Percentiles rank a stretch among this genome's conserved stretches.
These are phyloP conservation scores for Ambrosia trifida DNA, from an alignment of 129 eudicot species.

Conservation along the genomic window DNA sequence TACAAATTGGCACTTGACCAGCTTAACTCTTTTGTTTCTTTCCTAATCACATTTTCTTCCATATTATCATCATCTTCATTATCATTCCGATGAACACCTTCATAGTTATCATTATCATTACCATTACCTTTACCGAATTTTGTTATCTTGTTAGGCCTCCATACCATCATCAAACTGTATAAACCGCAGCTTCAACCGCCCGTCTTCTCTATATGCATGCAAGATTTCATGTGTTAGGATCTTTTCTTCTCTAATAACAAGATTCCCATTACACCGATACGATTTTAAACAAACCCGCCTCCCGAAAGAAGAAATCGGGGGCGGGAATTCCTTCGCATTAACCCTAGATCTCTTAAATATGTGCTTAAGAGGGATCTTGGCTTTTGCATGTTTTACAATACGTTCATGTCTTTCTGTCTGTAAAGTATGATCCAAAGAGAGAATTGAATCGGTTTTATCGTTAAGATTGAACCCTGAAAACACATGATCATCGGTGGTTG, in stretches of 20 bases:
- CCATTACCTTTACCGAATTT: slow-evolving; percentile 13
- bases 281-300: slow-evolving; percentile 66
- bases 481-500: neutral
- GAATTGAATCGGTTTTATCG: slow-evolving; percentile 25
- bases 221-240: slow-evolving; percentile 58
- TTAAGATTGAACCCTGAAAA: slow-evolving; percentile 52
- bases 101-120: neutral
- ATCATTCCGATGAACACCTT: neutral
- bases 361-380: slow-evolving; percentile 13
- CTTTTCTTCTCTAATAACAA: slow-evolving; percentile 64
- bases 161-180: slow-evolving; percentile 62
- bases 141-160: slow-evolving; percentile 33
- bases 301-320: slow-evolving; percentile 83
- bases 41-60: slow-evolving; percentile 34
- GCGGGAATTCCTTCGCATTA: slow-evolving; percentile 52
- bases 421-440: slow-evolving; percentile 14
- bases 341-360: slow-evolving; percentile 38
- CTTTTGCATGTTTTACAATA: slow-evolving; percentile 10
- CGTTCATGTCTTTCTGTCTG: neutral
- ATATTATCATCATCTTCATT: neutral
- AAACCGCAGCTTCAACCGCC: slow-evolving; percentile 65
- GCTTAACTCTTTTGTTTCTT: slow-evolving; percentile 23
- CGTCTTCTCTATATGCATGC: slow-evolving; percentile 74
- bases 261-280: slow-evolving; percentile 64
- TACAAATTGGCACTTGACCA: slow-evolving; percentile 29